Conservation (phyloP, 2,329 filamentous ascomycete genomes). For the Curvularia lunata region DNA sequence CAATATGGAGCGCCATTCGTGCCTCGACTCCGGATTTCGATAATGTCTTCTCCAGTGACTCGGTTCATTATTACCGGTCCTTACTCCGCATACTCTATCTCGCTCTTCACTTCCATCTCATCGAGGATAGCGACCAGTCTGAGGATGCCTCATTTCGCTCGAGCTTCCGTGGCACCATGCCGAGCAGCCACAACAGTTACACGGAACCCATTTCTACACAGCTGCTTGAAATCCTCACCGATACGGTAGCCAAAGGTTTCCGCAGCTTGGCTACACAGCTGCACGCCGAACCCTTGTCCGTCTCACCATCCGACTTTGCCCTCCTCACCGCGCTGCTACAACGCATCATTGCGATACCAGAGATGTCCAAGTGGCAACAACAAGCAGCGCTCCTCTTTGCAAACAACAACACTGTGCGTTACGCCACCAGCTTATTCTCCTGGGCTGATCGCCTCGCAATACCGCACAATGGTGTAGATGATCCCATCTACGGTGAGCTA, state of each 20-base stretch:
- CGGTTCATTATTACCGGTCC: conserved; percentile 77
- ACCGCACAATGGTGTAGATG: conserved; percentile 61
- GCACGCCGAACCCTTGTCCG: conserved; percentile 72
- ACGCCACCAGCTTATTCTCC: conserved; percentile 85
- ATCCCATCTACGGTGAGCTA: conserved; percentile 93
- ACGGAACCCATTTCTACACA: conserved; percentile 38
- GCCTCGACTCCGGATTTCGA: conserved; percentile 65
- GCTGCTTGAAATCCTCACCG: conserved; percentile 79
- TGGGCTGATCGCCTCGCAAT: conserved; percentile 87
- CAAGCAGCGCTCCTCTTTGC: conserved; percentile 58
- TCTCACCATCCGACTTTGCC: conserved; percentile 79
- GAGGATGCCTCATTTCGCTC: conserved; percentile 33
- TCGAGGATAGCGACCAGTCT: conserved; percentile 42
- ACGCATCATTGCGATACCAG: conserved; percentile 78
- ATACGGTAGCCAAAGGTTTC: conserved; percentile 82
- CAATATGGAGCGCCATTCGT: conserved; percentile 67
- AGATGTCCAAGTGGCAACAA: conserved; percentile 68
- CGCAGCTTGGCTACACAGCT: conserved; percentile 79
- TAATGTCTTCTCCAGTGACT: conserved; percentile 61
- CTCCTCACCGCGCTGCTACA: conserved; percentile 89
- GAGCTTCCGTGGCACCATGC: conserved; percentile 47
- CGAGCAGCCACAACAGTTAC: conserved; percentile 52
- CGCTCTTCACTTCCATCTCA: conserved; percentile 69
- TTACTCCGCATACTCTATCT: conserved; percentile 87
- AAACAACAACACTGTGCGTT: conserved; percentile 73